Evolutionary conservation across 2,329 filamentous ascomycete species (phyloP), one percentile per base, ranked within the genome.

Genomic region (Claviceps sp.): DNA sequence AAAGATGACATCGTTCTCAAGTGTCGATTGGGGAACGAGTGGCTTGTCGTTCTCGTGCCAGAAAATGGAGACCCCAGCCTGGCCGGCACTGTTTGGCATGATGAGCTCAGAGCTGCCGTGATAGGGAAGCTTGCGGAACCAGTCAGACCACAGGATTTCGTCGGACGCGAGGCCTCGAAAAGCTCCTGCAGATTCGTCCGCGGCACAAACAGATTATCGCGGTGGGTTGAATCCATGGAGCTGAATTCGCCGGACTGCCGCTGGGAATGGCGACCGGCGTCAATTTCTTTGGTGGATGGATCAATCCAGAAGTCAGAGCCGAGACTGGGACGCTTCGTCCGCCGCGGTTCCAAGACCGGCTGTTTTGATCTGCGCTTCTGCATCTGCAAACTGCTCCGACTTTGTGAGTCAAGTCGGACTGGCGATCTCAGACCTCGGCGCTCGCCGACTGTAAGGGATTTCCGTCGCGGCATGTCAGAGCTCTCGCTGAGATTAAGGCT

Each of bases 21-120:
- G 34, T 76, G 62, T 42, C 80, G 73, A 53, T 76, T 78, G n/a
- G 81, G 80, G 56, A 82, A 80, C 46, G 80, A 82, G 59, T 79
- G 73, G 62, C 75, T 80, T 13, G 74, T 70, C 52, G 64, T 69
- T 10, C 70, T 47, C 30, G 45, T 62, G 38, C 70, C 70, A 7
- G 72, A 67, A 56, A 84, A 83, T 0, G 80, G 80, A 5, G 80
- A 84, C 34, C 80, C 77, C 4, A 84, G 70, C 6, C 78, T 73
- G 14, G 72, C 68, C 42, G 72, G 73, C 2, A 62, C 63, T 1
- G 63, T 60, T 6, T 70, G 65, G 26, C 44, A 47, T 58, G 55
- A 57, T 38, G 55, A 51, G 7, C 64, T 57, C 30, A 64, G 48
- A 13, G 54, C 50, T 7, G 56, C 42, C 52, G 41, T 26, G 42